Conservation (phyloP, 163 green algal species). For the Trebouxiophyceae sp. region DNA sequence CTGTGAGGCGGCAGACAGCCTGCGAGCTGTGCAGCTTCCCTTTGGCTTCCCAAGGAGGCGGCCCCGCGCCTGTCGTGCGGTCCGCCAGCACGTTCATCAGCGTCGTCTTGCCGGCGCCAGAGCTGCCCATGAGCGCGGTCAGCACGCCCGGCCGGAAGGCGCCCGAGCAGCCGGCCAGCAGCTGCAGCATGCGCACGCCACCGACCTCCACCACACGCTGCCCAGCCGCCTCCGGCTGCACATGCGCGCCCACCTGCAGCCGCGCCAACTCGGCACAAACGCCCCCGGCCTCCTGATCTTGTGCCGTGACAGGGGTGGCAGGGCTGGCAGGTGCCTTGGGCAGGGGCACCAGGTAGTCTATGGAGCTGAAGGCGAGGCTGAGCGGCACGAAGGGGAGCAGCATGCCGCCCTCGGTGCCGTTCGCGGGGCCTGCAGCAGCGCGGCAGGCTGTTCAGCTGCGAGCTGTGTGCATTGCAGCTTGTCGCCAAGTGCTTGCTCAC, state of each 20-base stretch:
- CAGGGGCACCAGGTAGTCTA: conserved; percentile 21
- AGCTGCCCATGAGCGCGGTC: conserved; percentile 62
- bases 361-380: conserved; percentile 30
- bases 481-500: too few relatives aligned
- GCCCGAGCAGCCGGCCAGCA: conserved; percentile 60
- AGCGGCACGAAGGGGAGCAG: conserved; percentile 35
- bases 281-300: too few relatives aligned
- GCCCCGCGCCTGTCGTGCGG: conserved; percentile 38
- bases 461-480: too few relatives aligned
- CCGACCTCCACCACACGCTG: conserved; percentile 7
- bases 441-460: too few relatives aligned
- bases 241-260: background rate
- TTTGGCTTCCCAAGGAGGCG: too few relatives aligned
- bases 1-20: too few relatives aligned
- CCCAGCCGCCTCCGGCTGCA: background rate
- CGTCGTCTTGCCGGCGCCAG: conserved; percentile 71
- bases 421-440: too few relatives aligned
- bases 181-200: conserved; percentile 34
- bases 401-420: background rate
- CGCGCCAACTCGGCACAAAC: too few relatives aligned
- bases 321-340: conserved; percentile 1
- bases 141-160: conserved; percentile 56
- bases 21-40: too few relatives aligned
- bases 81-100: conserved; percentile 55
- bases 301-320: background rate